A percentile compares a stretch with the other conserved stretches of the same genome.
Evolutionary conservation across 116 monocot genomes (phyloP).

Genomic region (Iris pallida): DNA sequence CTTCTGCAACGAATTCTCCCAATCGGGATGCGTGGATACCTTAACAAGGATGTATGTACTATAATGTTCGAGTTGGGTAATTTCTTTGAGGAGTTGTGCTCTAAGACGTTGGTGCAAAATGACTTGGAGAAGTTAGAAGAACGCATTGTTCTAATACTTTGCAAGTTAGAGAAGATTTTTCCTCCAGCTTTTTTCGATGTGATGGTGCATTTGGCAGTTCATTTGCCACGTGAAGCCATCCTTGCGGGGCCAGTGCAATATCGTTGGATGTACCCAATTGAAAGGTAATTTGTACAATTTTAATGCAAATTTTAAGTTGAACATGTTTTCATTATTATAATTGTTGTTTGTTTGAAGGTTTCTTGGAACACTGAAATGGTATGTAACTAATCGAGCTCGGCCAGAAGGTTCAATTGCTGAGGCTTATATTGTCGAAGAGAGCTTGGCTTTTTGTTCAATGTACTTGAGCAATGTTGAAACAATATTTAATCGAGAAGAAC

Average conservation of each 20-base stretch:
- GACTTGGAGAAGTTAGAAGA: neutral
- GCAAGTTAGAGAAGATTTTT: slow-evolving; percentile 5
- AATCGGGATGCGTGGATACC: neutral
- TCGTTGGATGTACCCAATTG: slow-evolving; percentile 16
- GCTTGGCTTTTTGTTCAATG: slow-evolving; percentile 8
- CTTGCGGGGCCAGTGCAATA: slow-evolving; percentile 13
- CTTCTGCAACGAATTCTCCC: slow-evolving; percentile 6
- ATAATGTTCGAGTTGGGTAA: neutral
- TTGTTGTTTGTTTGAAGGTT: neutral
- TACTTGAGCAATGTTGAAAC: neutral
- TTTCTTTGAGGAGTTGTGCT: slow-evolving; percentile 8
- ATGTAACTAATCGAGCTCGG: slow-evolving; percentile 2
- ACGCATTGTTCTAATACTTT: slow-evolving; percentile 5
- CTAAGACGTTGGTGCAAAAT: neutral
- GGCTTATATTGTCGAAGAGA: slow-evolving; percentile 5
- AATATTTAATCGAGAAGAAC: neutral
- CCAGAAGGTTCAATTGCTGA: slow-evolving; percentile 17
- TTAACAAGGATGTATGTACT: neutral
- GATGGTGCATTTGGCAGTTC: slow-evolving; percentile 14
- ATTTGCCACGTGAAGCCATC: slow-evolving; percentile 7
- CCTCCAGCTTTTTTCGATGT: slow-evolving; percentile 13
- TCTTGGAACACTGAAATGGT: neutral
- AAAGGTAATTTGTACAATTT: neutral
- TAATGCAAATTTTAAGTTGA: neutral
- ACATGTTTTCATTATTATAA: neutral